phyloP scores from a whole-genome alignment of 164 flowering plant genomes.

The Buxus sempervirens region DNA sequence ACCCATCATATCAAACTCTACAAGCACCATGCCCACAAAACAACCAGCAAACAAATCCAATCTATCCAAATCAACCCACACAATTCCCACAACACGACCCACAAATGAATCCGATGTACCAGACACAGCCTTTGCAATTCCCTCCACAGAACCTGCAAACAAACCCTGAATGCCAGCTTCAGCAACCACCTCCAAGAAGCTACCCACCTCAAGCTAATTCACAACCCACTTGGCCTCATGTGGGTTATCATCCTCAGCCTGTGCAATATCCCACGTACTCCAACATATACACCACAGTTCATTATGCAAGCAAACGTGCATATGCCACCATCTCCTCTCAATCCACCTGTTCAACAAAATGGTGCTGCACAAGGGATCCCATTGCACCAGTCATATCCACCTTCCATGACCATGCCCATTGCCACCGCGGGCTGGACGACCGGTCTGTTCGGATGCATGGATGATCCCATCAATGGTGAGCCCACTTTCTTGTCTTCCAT shows the following conservation, averaged over 20 bases:
- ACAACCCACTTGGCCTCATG: neutral
- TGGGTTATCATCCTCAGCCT: neutral
- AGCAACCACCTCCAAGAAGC: neutral
- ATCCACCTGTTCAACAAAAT: neutral
- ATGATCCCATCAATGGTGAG: constrained; percentile 41
- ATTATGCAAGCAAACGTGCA: too few species aligned
- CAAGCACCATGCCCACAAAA: too few species aligned
- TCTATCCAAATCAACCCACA: too few species aligned
- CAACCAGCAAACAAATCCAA: too few species aligned
- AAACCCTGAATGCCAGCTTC: neutral
- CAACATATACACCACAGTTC: neutral
- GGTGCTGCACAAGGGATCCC: constrained; percentile 10
- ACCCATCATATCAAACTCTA: too few species aligned
- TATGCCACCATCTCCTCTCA: neutral
- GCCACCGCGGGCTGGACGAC: constrained; percentile 28
- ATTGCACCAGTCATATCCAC: too few species aligned
- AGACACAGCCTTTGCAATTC: neutral
- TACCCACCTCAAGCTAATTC: neutral
- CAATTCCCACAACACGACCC: too few species aligned
- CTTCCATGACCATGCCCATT: too few species aligned
- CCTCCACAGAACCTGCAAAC: neutral
- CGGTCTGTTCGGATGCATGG: constrained; percentile 45
- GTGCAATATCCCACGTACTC: constrained; percentile 3
- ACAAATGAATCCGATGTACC: neutral
- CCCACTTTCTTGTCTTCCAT: too few species aligned